Evolutionary conservation across 768 basidiomycete species (phyloP).

Genomic region (Mycena chlorophos): DNA sequence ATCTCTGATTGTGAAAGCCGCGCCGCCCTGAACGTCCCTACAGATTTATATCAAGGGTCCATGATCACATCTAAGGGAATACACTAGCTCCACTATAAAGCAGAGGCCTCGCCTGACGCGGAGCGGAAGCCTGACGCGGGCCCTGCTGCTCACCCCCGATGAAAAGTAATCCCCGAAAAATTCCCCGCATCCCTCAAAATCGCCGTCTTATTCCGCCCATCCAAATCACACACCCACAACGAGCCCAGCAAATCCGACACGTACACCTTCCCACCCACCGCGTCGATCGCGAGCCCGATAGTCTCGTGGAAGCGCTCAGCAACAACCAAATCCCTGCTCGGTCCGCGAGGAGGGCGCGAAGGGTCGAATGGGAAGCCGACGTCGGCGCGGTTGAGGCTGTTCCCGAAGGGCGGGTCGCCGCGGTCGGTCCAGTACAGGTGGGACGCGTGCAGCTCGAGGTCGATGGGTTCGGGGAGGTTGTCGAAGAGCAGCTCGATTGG

Average conservation of each 20-base stretch:
- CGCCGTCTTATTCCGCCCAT: conserved; percentile 15
- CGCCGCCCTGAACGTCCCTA: too few species aligned
- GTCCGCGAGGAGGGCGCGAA: background rate
- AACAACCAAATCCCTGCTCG: conserved; percentile 8
- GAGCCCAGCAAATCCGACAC: conserved; percentile 17
- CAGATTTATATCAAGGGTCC: too few species aligned
- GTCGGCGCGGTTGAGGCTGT: conserved; percentile 19
- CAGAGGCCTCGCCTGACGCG: too few species aligned
- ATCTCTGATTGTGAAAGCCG: too few species aligned
- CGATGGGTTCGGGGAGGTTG: conserved; percentile 16
- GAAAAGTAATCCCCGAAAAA: conserved; percentile 17
- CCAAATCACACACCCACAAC: conserved; percentile 17
- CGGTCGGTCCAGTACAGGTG: conserved; percentile 19
- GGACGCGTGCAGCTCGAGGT: conserved; percentile 8
- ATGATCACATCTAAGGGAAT: too few species aligned
- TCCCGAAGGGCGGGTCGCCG: conserved; percentile 17
- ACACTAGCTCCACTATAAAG: too few species aligned
- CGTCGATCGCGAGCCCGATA: conserved; percentile 16
- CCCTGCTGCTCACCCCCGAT: too few species aligned
- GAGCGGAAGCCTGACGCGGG: too few species aligned
- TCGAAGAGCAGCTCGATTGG: conserved; percentile 10
- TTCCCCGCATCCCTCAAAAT: conserved; percentile 17
- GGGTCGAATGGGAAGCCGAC: conserved; percentile 4
- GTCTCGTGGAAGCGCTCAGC: conserved; percentile 21
- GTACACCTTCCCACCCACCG: conserved; percentile 15